Evolutionary conservation across 2,329 filamentous ascomycete species (phyloP), one percentile per base, ranked within the genome.

Genomic region (Aspergillus pseudotamarii): DNA sequence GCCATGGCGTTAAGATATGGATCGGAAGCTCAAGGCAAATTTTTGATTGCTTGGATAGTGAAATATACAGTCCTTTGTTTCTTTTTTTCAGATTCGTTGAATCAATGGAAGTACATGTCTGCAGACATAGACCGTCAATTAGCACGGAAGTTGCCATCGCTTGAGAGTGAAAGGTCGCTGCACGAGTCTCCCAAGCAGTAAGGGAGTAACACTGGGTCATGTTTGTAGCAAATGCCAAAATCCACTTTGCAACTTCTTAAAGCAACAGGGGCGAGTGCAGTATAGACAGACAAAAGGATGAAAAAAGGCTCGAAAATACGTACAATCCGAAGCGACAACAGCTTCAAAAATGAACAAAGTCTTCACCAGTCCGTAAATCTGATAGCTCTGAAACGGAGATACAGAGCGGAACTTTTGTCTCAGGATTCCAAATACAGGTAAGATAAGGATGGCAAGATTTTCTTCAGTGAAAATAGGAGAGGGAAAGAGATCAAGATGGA

Each of bases 41-140:
- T 69, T 70, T 73, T 77, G 70, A 68, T 72, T 75, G 70, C 48
- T 72, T 64, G 69, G 69, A 71, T 74, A 69, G 66, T 61, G 66
- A 68, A 71, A 76, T 77, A 75, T 75, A 79, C 77, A 79, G 72
- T 73, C 68, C 72, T 75, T 72, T 68, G 63, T 68, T 63, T 66
- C 68, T 64, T 46, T 71, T 71, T 69, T 62, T 72, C 64, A 71
- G 68, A 68, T 70, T 67, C 69, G 71, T 67, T 65, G 67, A 70
- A 67, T 76, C 72, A 79, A 76, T 69, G 67, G 75, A 74, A 76
- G 75, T 79, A 79, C 78, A 79, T 78, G 76, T 80, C 78, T 80
- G 77, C 72, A 73, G 67, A 66, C 61, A 73, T 64, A 75, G 64
- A 69, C 59, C 60, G 70, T 70, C 66, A 66, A 80, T 80, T 80